Evolutionary conservation across 2,329 filamentous ascomycete genomes (phyloP).

Genomic region (Teratosphaeria gauchensis): DNA sequence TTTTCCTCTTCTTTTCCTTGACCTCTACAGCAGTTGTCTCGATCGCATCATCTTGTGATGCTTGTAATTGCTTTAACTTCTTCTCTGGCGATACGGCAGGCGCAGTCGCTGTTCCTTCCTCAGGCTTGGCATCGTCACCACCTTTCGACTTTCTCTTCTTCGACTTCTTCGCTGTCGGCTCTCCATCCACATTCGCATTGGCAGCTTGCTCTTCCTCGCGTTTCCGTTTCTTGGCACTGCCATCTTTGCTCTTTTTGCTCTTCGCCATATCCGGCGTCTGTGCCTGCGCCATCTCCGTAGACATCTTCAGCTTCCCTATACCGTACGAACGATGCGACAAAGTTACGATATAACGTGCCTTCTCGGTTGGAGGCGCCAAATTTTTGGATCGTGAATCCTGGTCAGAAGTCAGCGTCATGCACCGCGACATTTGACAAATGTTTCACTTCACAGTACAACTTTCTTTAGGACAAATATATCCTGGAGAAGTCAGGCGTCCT

Average conservation of each 20-base stretch:
- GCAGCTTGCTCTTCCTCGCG: slow-evolving; percentile 1
- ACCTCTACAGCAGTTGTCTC: neutral
- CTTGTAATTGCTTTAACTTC: neutral
- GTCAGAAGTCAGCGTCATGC: neutral
- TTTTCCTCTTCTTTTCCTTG: slow-evolving; percentile 4
- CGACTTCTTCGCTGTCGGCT: slow-evolving; percentile 12
- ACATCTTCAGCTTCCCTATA: slow-evolving; percentile 9
- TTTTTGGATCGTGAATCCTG: neutral
- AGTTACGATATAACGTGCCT: neutral
- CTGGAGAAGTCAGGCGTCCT: neutral
- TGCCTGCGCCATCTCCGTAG: slow-evolving; percentile 6
- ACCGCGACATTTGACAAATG: neutral
- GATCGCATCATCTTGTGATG: neutral
- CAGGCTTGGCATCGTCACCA: neutral
- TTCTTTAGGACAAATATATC: neutral
- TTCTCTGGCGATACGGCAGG: neutral
- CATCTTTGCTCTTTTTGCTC: slow-evolving; percentile 32
- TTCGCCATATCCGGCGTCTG: slow-evolving; percentile 13
- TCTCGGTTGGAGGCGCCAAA: neutral
- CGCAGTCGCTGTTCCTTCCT: neutral
- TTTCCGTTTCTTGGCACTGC: slow-evolving; percentile 17
- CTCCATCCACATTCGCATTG: neutral
- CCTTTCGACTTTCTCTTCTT: slow-evolving; percentile 7
- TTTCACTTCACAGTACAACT: neutral
- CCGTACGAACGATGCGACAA: neutral